Evolutionary conservation across 1,139 yeast genomes (phyloP), one percentile per base, ranked within the genome.

Genomic region (Yamadazyma atmosphaerica): DNA sequence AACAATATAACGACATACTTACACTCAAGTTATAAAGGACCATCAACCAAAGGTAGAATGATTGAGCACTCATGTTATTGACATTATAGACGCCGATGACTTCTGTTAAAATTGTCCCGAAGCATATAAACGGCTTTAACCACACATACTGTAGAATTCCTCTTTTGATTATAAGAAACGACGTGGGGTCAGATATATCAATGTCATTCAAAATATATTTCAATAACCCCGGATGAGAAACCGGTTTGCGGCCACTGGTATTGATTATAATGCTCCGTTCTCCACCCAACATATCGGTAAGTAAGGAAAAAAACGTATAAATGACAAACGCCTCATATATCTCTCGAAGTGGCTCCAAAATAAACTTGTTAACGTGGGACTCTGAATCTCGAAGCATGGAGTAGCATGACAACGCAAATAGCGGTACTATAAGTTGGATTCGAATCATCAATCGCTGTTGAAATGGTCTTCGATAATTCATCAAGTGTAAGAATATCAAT

Each of bases 281-380:
- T 19, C 98, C 99, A 0, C 98, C 98, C 10, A 92, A 72, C 69
- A 88, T 77, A 45, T 83, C 79, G 1, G 95, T 88, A 40, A 94
- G 67, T 28, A 90, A 69, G 17, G 92, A 77, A 64, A 87, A 90
- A 60, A 92, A 92, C 2, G 97, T 89, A 59, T 92, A 94, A 32
- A 92, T 86, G 32, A 90, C 97, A 62, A 94, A 87, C 0, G 98
- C 96, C 61, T 94, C 99, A 60, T 92, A 92, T 1, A 90, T 80
- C 55, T 92, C 98, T 38, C 95, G 70, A 1, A 86, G 52, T 0
- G 97, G 96, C 46, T 84, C 95, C 9, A 90, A 52, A 17, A 83
- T 55, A 36, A 65, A 63, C 24, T 78, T 72, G 16, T 71, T 60
- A 9, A 63, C 43, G 5, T 50, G 34, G 2, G 71, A 57, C 11